phyloP scores from a whole-genome alignment of 805 yeast species.

The Ogataea trehaloabstinens region DNA sequence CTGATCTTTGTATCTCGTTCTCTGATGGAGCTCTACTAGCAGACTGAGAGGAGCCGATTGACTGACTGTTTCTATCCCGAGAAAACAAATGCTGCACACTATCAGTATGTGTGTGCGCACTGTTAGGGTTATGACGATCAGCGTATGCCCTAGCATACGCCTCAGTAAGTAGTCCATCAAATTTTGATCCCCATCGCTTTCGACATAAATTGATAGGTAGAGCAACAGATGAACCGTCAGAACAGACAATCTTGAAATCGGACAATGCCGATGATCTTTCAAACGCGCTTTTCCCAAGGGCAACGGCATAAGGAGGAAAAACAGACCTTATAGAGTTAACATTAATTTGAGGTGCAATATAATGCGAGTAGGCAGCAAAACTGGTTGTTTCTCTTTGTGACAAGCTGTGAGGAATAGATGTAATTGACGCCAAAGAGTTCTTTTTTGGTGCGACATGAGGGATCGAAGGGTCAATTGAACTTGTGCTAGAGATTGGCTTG shows the following conservation, averaged over 20 bases:
- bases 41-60: too few species aligned
- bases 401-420: constrained; percentile 2
- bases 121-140: constrained; percentile 14
- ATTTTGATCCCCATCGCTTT: constrained; percentile 76
- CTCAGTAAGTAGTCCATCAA: constrained; percentile 57
- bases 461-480: background rate
- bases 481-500: background rate
- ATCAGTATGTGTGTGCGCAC: too few species aligned
- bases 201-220: constrained; percentile 60
- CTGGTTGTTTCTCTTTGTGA: constrained; percentile 24
- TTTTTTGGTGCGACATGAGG: background rate
- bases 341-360: constrained; percentile 69
- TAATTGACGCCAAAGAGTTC: constrained; percentile 4
- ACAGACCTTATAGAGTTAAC: constrained; percentile 66
- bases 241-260: constrained; percentile 68
- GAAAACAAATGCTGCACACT: too few species aligned
- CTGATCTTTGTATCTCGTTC: too few species aligned
- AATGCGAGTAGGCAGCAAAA: constrained; percentile 71
- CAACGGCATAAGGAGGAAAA: constrained; percentile 74
- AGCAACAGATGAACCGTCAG: constrained; percentile 68
- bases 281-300: constrained; percentile 71
- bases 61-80: too few species aligned
- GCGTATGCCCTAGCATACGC: constrained; percentile 62
- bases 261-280: constrained; percentile 63
- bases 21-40: too few species aligned